Conservation (phyloP, 495 filamentous ascomycete genomes). For the Extremus antarcticus region DNA sequence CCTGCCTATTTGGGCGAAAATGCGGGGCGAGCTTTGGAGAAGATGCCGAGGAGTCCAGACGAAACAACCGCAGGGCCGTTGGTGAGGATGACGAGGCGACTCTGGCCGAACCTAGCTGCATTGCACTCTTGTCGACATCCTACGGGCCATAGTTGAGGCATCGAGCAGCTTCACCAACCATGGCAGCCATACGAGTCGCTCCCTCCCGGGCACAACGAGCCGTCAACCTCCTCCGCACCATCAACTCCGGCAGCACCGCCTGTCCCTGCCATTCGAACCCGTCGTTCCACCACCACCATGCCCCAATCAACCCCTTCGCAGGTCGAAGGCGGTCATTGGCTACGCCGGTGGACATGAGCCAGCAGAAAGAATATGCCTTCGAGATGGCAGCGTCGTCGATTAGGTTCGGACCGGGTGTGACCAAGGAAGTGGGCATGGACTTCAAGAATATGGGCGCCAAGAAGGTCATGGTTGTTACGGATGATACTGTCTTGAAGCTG, state of each 20-base stretch:
- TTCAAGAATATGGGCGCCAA: slow-evolving; percentile 80
- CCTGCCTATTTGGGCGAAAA: background rate
- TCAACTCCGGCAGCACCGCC: slow-evolving; percentile 78
- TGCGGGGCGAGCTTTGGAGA: background rate
- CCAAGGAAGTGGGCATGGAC: slow-evolving; percentile 98
- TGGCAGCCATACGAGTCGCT: slow-evolving; percentile 24
- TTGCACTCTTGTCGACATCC: too few relatives aligned
- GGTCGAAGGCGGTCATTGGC: slow-evolving; percentile 52
- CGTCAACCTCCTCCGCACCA: slow-evolving; percentile 69
- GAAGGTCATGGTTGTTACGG: slow-evolving; percentile 84
- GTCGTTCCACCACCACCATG: slow-evolving; percentile 41
- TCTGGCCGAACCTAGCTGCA: too few relatives aligned
- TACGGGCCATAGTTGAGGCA: too few relatives aligned
- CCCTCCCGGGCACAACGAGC: slow-evolving; percentile 64
- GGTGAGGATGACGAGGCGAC: background rate
- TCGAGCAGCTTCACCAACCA: too few relatives aligned
- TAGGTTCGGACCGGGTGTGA: slow-evolving; percentile 86
- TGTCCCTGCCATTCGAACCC: slow-evolving; percentile 93
- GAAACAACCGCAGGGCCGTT: too few relatives aligned
- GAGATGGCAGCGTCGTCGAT: slow-evolving; percentile 95
- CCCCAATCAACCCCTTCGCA: slow-evolving; percentile 23
- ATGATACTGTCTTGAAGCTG: slow-evolving; percentile 63
- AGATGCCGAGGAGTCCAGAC: background rate
- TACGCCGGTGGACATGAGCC: slow-evolving; percentile 57
- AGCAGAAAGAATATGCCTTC: slow-evolving; percentile 92